Conservation (phyloP, 768 basidiomycete species). For the Amylocystis lapponica region DNA sequence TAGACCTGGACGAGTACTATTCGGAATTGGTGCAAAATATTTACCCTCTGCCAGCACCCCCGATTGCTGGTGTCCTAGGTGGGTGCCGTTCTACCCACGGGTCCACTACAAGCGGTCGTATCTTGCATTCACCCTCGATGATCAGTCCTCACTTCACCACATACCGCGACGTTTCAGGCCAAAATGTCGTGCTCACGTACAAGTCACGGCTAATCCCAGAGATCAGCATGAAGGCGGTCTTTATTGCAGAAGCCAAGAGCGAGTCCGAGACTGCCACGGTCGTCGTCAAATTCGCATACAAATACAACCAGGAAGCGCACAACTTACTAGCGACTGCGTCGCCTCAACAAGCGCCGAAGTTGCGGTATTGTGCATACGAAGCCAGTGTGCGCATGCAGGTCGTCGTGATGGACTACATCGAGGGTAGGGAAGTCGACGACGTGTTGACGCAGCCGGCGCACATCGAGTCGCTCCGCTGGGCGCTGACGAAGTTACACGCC, state of each 20-base stretch:
- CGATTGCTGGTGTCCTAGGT: neutral
- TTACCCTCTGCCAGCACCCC: neutral
- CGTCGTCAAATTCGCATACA: slow-evolving; percentile 1
- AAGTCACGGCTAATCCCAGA: neutral
- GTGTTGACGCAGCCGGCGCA: neutral
- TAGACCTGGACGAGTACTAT: slow-evolving; percentile 7
- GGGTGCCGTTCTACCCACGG: neutral
- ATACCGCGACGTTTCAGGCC: neutral
- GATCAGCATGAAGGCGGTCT: neutral
- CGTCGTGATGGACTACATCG: slow-evolving; percentile 12
- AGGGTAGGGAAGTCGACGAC: neutral
- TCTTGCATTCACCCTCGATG: neutral
- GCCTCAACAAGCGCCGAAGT: neutral
- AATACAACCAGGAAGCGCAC: slow-evolving; percentile 1
- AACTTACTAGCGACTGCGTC: neutral
- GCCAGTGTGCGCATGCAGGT: slow-evolving; percentile 5
- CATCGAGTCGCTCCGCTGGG: neutral
- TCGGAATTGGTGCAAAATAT: neutral
- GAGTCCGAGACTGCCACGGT: neutral
- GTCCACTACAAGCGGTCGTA: too few relatives aligned
- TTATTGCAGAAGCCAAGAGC: neutral
- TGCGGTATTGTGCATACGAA: neutral
- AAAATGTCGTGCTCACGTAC: slow-evolving; percentile 1
- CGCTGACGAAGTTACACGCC: neutral
- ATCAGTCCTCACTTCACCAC: slow-evolving; percentile 5